Base-by-base conservation (phyloP, 805 yeast species). In the Maudiozyma serrabonitensis region DNA sequence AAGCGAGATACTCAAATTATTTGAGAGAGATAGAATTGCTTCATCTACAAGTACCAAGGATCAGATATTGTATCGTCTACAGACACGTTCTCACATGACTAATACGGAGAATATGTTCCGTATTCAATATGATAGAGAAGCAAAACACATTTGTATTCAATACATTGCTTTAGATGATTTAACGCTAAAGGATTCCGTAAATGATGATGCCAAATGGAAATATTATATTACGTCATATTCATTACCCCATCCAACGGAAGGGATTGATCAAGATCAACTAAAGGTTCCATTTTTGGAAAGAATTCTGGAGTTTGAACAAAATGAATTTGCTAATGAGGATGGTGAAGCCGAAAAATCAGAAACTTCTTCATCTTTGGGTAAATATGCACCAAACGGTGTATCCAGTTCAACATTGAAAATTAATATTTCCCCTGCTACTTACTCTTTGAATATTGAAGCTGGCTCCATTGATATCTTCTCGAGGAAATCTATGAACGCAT, bases 241-340 rank as follows among this genome's bases (percentile, higher is more conserved):
- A 41, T 84, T 93, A 86, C 84, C 95, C 3, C 95, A 88, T 60
- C 98, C 99, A 38, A 93, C 99, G 2, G 99, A 93, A 67, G 98
- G 98, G 31, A 84, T 93, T 16, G 82, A 88, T 16, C 79, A 87
- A 18, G 81, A 84, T 41, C 81, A 80, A 56, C 76, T 93, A 49
- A 76, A 78, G 54, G 73, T 87, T 66, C 98, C 98, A 25, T 85
- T 91, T 67, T 70, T 87, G 55, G 83, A 80, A 56, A 75, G 73
- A 47, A 68, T 81, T 43, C 79, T 80, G 43, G 75, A 70, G 45
- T 77, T 78, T 11, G 81, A 72, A 43, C 79, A 75, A 47, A 84
- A 78, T 16, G 50, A 46, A 3, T 41, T 71, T 28, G 43, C 16
- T 15, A 69, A 25, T 52, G 75, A 68, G 34, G 70, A 70, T 18